A percentile compares a stretch with the other conserved stretches of the same genome.
phyloP scores from a whole-genome alignment of 2,329 filamentous ascomycete species.

The Aspergillus ruber region DNA sequence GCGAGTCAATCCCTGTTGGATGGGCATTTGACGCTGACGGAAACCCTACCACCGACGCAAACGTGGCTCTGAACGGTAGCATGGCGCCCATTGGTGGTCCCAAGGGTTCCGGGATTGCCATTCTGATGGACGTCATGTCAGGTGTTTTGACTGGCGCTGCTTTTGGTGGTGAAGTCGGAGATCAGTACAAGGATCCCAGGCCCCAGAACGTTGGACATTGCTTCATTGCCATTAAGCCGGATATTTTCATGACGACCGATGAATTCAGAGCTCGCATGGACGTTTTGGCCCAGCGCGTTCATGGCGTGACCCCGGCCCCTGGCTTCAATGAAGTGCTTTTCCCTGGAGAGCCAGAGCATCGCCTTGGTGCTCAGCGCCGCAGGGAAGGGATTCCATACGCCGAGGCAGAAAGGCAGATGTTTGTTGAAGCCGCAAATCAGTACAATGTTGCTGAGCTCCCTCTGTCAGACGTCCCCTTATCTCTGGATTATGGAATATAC shows the following conservation, averaged over 20 bases:
- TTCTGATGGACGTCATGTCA: neutral
- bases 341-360: constrained; percentile 2
- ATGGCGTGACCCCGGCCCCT: neutral
- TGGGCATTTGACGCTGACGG: constrained; percentile 2
- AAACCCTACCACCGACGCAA: neutral
- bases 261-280: constrained; percentile 46
- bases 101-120: neutral
- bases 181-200: constrained; percentile 60
- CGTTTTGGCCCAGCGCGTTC: neutral
- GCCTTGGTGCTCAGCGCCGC: neutral
- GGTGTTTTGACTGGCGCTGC: constrained; percentile 56
- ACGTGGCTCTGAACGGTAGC: neutral
- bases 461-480: neutral
- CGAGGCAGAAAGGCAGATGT: constrained; percentile 1
- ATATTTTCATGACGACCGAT: constrained; percentile 58
- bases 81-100: neutral
- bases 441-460: neutral
- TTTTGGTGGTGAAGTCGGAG: constrained; percentile 64
- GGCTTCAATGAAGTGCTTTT: neutral
- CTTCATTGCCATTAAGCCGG: constrained; percentile 58
- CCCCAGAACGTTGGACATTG: constrained; percentile 63
- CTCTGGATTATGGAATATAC: neutral
- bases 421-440: neutral
- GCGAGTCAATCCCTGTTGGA: constrained; percentile 16
- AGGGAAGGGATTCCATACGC: constrained; percentile 3